These are phyloP conservation scores for Trypanosoma congolense DNA, from an alignment of 208 protist species.

Conservation along the genomic window DNA sequence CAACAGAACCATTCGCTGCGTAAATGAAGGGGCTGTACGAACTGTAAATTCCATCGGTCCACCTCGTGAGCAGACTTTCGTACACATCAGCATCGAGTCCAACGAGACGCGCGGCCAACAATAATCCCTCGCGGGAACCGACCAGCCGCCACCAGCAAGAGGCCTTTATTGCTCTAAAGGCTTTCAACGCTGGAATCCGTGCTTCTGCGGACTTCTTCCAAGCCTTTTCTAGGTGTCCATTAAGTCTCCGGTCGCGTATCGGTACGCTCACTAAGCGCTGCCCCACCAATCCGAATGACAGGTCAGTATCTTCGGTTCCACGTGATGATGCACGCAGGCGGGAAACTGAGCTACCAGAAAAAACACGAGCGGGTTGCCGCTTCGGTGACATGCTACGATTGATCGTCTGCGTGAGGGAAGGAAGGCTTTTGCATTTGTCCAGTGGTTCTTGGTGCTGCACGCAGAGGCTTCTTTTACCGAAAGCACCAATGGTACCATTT, in stretches of 20 bases:
- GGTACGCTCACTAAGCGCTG: slow-evolving; percentile 40
- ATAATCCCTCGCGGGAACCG: slow-evolving; percentile 14
- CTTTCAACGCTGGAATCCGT: neutral
- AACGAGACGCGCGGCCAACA: slow-evolving; percentile 3
- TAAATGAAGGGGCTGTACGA: neutral
- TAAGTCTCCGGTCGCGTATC: slow-evolving; percentile 62
- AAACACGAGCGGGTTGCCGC: too few species aligned
- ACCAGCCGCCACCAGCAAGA: slow-evolving; percentile 33
- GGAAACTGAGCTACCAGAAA: too few species aligned
- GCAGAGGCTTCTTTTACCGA: too few species aligned
- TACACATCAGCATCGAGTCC: slow-evolving; percentile 17
- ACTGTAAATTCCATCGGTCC: neutral
- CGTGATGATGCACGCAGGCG: too few species aligned
- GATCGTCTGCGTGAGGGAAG: too few species aligned
- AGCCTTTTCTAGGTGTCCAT: slow-evolving; percentile 22
- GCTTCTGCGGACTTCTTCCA: slow-evolving; percentile 9
- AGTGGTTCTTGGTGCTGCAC: too few species aligned
- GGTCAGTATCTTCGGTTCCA: neutral
- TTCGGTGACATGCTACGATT: too few species aligned
- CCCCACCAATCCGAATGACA: neutral
- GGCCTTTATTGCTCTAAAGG: slow-evolving; percentile 17
- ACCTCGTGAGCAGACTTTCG: slow-evolving; percentile 7
- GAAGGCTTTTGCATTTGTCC: too few species aligned
- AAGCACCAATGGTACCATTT: too few species aligned
- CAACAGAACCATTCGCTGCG: neutral